These are phyloP conservation scores for Xylaria sp. DNA, from an alignment of 2,329 filamentous ascomycete species.

Conservation along the genomic window DNA sequence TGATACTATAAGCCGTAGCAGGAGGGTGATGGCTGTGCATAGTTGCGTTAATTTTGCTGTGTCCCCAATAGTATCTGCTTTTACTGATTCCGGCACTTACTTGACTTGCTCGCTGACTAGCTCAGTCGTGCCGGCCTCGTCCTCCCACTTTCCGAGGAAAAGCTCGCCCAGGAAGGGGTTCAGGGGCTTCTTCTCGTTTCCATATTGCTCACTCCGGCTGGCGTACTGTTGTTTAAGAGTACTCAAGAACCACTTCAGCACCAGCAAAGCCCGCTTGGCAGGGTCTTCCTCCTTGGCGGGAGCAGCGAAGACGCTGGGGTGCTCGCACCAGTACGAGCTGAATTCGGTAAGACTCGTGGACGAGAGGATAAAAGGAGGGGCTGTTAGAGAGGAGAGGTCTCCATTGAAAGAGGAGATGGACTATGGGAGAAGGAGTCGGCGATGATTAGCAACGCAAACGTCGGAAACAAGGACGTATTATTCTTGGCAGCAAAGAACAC, in stretches of 20 bases:
- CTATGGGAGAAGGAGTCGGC: slow-evolving; percentile 14
- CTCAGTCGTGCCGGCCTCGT: slow-evolving; percentile 30
- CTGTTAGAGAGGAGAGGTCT: slow-evolving; percentile 48
- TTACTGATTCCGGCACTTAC: slow-evolving; percentile 18
- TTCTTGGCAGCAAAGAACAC: slow-evolving; percentile 2
- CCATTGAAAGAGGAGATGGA: slow-evolving; percentile 40
- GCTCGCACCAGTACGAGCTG: slow-evolving; percentile 46
- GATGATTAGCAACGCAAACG: neutral
- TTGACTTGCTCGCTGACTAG: slow-evolving; percentile 43
- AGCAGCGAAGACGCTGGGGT: slow-evolving; percentile 43
- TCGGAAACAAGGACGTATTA: neutral
- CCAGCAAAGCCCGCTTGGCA: slow-evolving; percentile 40
- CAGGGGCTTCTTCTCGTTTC: slow-evolving; percentile 49
- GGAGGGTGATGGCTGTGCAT: slow-evolving; percentile 44
- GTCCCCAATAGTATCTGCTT: no score
- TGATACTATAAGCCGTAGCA: slow-evolving; percentile 48
- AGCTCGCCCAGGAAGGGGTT: slow-evolving; percentile 50
- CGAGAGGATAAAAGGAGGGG: slow-evolving; percentile 45
- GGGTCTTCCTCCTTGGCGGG: slow-evolving; percentile 41
- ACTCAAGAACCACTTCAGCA: slow-evolving; percentile 44
- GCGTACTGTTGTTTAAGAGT: slow-evolving; percentile 46
- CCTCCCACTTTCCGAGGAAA: slow-evolving; percentile 37
- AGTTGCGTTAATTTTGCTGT: slow-evolving; percentile 3
- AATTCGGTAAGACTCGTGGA: slow-evolving; percentile 46
- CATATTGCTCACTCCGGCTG: slow-evolving; percentile 38